phyloP scores from a whole-genome alignment of 805 yeast species.

The Kodamaea fukazawae region DNA sequence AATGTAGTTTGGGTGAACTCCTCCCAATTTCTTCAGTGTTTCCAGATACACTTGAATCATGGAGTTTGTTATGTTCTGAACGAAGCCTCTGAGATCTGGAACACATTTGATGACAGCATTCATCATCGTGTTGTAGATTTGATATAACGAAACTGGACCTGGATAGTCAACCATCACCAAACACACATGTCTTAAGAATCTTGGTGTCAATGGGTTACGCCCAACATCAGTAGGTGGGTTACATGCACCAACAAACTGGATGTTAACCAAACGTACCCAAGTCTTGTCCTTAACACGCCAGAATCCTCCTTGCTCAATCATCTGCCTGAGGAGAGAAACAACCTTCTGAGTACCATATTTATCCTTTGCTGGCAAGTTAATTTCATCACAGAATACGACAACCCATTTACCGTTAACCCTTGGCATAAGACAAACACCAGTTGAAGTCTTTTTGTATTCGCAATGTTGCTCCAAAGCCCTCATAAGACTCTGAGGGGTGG shows the following conservation, averaged over 20 bases:
- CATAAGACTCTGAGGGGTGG: slow-evolving; percentile 59
- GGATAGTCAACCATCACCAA: slow-evolving; percentile 81
- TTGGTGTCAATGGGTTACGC: slow-evolving; percentile 50
- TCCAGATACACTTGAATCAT: slow-evolving; percentile 61
- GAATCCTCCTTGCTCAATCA: slow-evolving; percentile 73
- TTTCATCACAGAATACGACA: slow-evolving; percentile 88
- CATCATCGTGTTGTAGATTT: slow-evolving; percentile 64
- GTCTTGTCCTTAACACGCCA: slow-evolving; percentile 59
- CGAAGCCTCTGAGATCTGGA: slow-evolving; percentile 59
- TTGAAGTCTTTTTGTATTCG: slow-evolving; percentile 48
- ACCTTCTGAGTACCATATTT: slow-evolving; percentile 70
- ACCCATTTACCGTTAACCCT: slow-evolving; percentile 61
- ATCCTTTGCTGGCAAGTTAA: slow-evolving; percentile 76
- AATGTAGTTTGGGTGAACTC: slow-evolving; percentile 56
- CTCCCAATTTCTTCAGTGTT: slow-evolving; percentile 41
- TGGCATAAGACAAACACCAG: slow-evolving; percentile 59
- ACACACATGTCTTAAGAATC: slow-evolving; percentile 67
- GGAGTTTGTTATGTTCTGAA: slow-evolving; percentile 52
- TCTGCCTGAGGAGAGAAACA: slow-evolving; percentile 68
- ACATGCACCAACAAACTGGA: slow-evolving; percentile 94
- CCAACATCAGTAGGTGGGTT: slow-evolving; percentile 86
- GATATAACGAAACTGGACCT: slow-evolving; percentile 52
- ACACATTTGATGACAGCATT: slow-evolving; percentile 54
- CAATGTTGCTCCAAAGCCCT: slow-evolving; percentile 73
- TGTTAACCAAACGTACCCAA: slow-evolving; percentile 64